Evolutionary conservation across 163 green algal species (phyloP), one percentile per base, ranked within the genome.

Genomic region (Coccomyxa subellipsoidea): DNA sequence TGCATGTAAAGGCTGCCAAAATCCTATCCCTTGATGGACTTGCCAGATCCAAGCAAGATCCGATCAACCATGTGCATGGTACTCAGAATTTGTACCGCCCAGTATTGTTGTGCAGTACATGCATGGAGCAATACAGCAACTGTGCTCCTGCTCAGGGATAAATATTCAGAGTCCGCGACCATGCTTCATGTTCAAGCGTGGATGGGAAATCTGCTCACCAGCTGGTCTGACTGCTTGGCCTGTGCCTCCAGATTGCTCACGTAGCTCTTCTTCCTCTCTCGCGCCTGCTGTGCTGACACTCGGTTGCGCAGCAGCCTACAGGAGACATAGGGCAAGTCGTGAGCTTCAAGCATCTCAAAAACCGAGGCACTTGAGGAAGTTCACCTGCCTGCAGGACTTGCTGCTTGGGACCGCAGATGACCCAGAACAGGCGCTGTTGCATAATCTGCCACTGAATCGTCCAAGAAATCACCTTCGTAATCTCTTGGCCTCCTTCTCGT

Each of bases 241-340:
- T 91, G 88, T 0, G 89, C 84, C 90, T 97, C 93, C 78, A 97
- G 81, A 27, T 86, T 87, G 9, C 37, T 85, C 0, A 97, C 85
- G 81, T 96, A 96, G 32, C 82, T 83, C 85, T 97, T 97, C 87
- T 96, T 96, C 72, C 94, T 86, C 87, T 97, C 94, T 2, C 94
- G 83, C 0, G 94, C 94, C 81, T 96, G 94, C 90, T 97, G 94
- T 12, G 94, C 94, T 9, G 90, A 95, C 32, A 97, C 93, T 31
- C 94, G 87, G 85, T 97, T 97, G 18, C 94, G 87, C 29, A 97
- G 84, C 79, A 97, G 82, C 87, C 94, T 93, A 85, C 76, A 83
- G 5, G 27, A 9, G 29, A 23, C 1, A 10, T 4, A 12, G 23
- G 47, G 23, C 47, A 59, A 7, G 47, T 5, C 21, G 4, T n/a